Conservation (phyloP, 371 early-diverging fungal species). For the Coemansia sp. region DNA sequence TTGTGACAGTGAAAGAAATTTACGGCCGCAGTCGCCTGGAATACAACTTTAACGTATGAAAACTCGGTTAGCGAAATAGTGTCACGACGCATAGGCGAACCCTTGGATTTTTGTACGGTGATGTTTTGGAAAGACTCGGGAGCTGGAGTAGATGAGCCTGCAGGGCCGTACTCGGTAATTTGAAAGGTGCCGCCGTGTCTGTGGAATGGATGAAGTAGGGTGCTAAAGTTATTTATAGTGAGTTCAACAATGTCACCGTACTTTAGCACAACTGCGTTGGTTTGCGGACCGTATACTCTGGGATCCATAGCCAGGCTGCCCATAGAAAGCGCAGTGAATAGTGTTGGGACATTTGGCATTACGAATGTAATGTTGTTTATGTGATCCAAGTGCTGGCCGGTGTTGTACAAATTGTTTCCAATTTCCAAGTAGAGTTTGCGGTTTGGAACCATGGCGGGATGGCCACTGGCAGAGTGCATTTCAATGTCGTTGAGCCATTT, state of each 20-base stretch:
- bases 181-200: conserved; percentile 79
- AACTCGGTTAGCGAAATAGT: conserved; percentile 53
- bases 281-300: conserved; percentile 60
- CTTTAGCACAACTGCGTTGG: conserved; percentile 42
- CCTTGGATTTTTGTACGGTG: no score
- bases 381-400: conserved; percentile 14
- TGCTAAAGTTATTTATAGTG: conserved; percentile 65
- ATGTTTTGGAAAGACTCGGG: neutral
- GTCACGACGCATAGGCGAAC: neutral
- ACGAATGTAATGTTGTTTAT: conserved; percentile 64
- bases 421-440: conserved; percentile 2
- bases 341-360: conserved; percentile 63
- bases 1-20: conserved; percentile 82
- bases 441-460: conserved; percentile 12
- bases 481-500: conserved; percentile 15
- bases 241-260: conserved; percentile 59
- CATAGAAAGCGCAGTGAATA: conserved; percentile 65
- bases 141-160: neutral
- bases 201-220: conserved; percentile 73
- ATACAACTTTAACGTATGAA: conserved; percentile 61
- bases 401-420: conserved; percentile 6
- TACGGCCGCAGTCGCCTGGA: conserved; percentile 70
- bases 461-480: conserved; percentile 6
- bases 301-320: conserved; percentile 57
- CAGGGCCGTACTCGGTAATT: conserved; percentile 58